Base-by-base conservation (phyloP, 345 rosid species). In the Ailanthus altissimus region DNA sequence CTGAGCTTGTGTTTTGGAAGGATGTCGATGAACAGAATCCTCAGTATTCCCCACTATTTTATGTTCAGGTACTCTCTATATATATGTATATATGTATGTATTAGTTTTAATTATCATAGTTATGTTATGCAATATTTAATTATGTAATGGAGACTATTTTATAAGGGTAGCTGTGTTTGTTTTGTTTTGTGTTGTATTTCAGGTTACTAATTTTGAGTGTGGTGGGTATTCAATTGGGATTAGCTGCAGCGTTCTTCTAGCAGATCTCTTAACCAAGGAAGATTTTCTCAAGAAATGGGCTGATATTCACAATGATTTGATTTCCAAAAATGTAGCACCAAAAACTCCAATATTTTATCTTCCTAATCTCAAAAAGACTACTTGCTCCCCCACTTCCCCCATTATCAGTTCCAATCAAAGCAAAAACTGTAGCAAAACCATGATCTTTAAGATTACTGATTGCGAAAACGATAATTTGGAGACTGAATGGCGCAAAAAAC, bases 211-310 rank as follows among this genome's bases (percentile, higher is more conserved):
- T 81, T 95, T 95, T 78, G 83, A 86, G 79, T 88, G 96, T 45
- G 95, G 99, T 7, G 99, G 99, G 61, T 93, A 93, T 76, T 90
- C 98, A 5, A 67, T 95, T 75, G 99, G 98, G 72, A 81, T 93
- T 49, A 93, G 97, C 82, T 89, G 94, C 82, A 95, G 94, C 74
- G 74, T 95, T 60, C 73, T 95, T 57, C 50, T 95, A 65, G 90
- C 90, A 71, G 98, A 93, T 75, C 59, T 85, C 58, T 0, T 89
- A 40, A 54, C 88, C 40, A 73, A 45, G 72, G 84, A 83, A 13
- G 81, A 81, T 45, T 90, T 91, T 79, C 82, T 91, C 18, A 74
- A 75, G 69, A 86, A 58, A 79, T 91, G 97, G 97, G 82, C 85
- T 65, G 11, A 87, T 54, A 82, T 85, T 62, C 99, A 93, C 53